Evolutionary conservation across 2,329 filamentous ascomycete species (phyloP).

Genomic region (Fusarium circinatum): DNA sequence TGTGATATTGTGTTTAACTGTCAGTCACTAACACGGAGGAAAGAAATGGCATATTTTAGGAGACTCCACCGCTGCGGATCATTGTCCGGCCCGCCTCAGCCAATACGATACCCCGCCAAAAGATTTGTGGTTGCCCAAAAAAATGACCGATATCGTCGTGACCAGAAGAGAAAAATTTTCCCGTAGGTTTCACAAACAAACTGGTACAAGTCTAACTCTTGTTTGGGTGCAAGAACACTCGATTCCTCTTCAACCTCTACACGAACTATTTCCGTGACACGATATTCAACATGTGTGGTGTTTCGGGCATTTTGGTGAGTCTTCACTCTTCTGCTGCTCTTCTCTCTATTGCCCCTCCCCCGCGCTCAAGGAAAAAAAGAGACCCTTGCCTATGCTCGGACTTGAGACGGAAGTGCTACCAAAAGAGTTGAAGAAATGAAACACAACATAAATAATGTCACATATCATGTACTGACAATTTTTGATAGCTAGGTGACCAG

Average conservation of each 20-base stretch:
- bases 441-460: neutral
- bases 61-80: conserved; percentile 21
- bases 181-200: conserved; percentile 22
- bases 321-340: conserved; percentile 4
- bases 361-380: conserved; percentile 17
- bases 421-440: conserved; percentile 8
- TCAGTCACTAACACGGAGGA: conserved; percentile 8
- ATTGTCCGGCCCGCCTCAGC: conserved; percentile 23
- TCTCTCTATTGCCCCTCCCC: conserved; percentile 24
- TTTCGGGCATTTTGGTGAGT: conserved; percentile 36
- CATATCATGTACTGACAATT: conserved; percentile 7
- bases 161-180: conserved; percentile 24
- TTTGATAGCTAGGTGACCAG: conserved; percentile 47
- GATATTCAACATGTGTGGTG: conserved; percentile 36
- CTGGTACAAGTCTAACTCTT: conserved; percentile 12
- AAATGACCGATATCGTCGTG: conserved; percentile 32
- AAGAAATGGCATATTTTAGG: conserved; percentile 4
- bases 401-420: conserved; percentile 25
- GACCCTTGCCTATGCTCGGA: conserved; percentile 29
- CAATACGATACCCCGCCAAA: conserved; percentile 31
- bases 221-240: conserved; percentile 15
- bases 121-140: conserved; percentile 28
- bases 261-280: conserved; percentile 9
- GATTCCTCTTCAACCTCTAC: conserved; percentile 1
- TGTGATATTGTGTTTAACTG: neutral